phyloP scores from a whole-genome alignment of 192 early-diverging fungal genomes.

The Lunasporangiospora selenospora region DNA sequence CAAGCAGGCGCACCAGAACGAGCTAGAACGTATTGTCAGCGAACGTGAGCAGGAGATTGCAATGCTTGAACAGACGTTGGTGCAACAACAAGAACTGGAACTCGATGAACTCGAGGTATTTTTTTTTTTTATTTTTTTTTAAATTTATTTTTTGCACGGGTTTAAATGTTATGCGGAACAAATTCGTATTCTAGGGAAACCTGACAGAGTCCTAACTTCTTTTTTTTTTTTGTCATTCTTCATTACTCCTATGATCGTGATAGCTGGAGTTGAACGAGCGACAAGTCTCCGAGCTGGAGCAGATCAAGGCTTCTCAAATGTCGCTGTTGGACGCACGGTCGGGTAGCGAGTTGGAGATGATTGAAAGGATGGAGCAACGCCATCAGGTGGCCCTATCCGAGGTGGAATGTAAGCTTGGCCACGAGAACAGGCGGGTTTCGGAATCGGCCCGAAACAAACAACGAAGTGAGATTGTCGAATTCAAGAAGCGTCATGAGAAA shows the following conservation, averaged over 20 bases:
- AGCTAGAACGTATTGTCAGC: neutral
- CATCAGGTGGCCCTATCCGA: slow-evolving; percentile 17
- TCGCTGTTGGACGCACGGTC: slow-evolving; percentile 4
- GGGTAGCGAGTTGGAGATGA: slow-evolving; percentile 8
- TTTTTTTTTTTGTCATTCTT: neutral
- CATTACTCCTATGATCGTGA: neutral
- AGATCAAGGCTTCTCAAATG: slow-evolving; percentile 28
- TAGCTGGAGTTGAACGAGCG: slow-evolving; percentile 26
- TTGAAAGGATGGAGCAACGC: slow-evolving; percentile 20
- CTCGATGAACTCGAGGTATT: too few species aligned
- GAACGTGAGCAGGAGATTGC: too few species aligned
- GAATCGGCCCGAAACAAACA: slow-evolving; percentile 18
- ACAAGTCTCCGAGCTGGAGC: slow-evolving; percentile 9
- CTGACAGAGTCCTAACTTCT: too few species aligned
- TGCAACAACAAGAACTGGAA: slow-evolving; percentile 3
- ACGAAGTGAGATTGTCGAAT: slow-evolving; percentile 20
- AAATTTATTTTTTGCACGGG: too few species aligned
- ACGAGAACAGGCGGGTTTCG: slow-evolving; percentile 9
- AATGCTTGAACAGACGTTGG: too few species aligned
- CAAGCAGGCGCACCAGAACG: slow-evolving; percentile 2
- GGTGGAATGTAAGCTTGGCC: slow-evolving; percentile 1
- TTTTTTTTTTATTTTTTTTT: too few species aligned
- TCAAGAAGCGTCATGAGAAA: too few species aligned
- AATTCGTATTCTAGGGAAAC: too few species aligned
- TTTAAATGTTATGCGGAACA: too few species aligned